These are phyloP conservation scores for Gamarada debralockiae DNA, from an alignment of 495 filamentous ascomycete species.

Conservation along the genomic window DNA sequence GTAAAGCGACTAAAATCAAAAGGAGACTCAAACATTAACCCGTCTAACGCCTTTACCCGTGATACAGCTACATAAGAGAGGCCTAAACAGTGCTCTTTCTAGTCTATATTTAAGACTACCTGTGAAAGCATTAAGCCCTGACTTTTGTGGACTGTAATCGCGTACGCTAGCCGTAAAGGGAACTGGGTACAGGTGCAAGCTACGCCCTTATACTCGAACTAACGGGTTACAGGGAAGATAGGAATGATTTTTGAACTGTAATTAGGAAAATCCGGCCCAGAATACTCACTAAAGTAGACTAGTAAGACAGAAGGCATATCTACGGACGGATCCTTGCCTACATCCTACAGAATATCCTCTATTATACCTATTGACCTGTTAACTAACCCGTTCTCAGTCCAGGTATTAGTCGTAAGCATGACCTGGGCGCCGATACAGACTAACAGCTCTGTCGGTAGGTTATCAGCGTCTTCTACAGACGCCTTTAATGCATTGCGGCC, in stretches of 20 bases:
- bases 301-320: neutral
- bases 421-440: slow-evolving; percentile 5
- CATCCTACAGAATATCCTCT: neutral
- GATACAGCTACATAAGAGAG: slow-evolving; percentile 18
- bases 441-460: neutral
- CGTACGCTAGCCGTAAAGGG: slow-evolving; percentile 11
- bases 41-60: slow-evolving; percentile 15
- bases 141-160: slow-evolving; percentile 16
- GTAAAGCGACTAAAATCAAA: slow-evolving; percentile 13
- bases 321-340: neutral
- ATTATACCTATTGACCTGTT: neutral
- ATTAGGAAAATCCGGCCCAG: slow-evolving; percentile 4
- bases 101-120: slow-evolving; percentile 11
- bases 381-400: neutral
- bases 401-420: slow-evolving; percentile 5
- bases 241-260: neutral
- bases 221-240: slow-evolving; percentile 5
- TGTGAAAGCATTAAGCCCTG: slow-evolving; percentile 13
- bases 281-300: slow-evolving; percentile 2
- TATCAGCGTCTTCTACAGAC: slow-evolving; percentile 5
- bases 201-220: slow-evolving; percentile 9
- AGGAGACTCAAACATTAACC: slow-evolving; percentile 14
- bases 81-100: slow-evolving; percentile 9
- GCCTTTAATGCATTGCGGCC: slow-evolving; percentile 2
- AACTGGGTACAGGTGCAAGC: slow-evolving; percentile 12